phyloP scores from a whole-genome alignment of 371 early-diverging fungal genomes.

The Mucor racemosus region DNA sequence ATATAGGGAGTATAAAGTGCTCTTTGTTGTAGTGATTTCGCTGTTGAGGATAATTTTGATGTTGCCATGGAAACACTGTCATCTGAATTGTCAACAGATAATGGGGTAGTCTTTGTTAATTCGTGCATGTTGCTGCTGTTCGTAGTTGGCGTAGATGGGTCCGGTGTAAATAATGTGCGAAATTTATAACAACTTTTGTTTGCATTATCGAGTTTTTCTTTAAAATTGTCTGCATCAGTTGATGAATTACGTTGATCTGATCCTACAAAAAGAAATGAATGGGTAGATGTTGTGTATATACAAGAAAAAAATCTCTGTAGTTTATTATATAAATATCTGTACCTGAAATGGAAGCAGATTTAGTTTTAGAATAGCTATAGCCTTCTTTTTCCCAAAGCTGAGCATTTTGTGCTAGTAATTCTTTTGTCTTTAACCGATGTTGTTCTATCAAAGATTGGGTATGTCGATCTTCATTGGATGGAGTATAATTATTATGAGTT shows the following conservation, averaged over 20 bases:
- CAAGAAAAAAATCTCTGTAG: not conserved
- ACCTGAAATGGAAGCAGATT: conserved; percentile 9
- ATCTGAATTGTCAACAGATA: no score
- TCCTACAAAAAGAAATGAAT: not conserved
- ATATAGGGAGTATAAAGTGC: not conserved
- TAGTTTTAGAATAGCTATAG: not conserved
- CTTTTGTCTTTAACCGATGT: conserved; percentile 35
- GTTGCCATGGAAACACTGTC: not conserved
- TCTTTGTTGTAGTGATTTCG: not conserved
- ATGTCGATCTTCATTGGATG: conserved; percentile 2
- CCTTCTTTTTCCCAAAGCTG: conserved; percentile 37
- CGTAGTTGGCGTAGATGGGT: not conserved
- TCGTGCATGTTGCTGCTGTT: not conserved
- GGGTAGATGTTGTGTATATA: not conserved
- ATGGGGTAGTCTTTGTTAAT: not conserved
- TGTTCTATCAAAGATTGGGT: conserved; percentile 19
- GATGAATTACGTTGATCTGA: not conserved
- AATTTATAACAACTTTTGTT: not conserved
- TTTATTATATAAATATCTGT: not conserved
- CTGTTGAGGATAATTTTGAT: not conserved
- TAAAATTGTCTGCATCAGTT: not conserved
- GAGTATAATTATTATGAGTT: conserved; percentile 5
- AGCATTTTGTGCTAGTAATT: conserved; percentile 44
- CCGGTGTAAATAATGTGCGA: conserved; percentile 2
- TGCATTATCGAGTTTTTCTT: not conserved